Conservation (phyloP, 306 rosid genomes). For the Ormosia emarginata region DNA sequence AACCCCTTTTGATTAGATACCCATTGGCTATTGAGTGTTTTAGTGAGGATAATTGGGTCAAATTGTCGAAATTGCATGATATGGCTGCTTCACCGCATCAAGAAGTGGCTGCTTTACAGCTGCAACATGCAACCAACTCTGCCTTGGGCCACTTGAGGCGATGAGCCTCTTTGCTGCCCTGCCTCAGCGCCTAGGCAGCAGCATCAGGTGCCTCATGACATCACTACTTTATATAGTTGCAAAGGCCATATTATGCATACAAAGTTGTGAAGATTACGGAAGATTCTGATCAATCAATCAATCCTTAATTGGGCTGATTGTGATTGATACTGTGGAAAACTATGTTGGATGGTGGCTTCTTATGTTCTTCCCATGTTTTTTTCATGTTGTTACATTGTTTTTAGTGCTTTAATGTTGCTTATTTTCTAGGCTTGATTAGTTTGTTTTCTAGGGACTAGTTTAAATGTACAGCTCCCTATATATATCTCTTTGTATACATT, state of each 20-base stretch:
- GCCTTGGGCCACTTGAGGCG: not conserved
- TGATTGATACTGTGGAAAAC: too few relatives aligned
- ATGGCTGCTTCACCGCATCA: not conserved
- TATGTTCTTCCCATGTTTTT: too few relatives aligned
- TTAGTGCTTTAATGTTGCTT: too few relatives aligned
- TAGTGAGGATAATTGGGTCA: not conserved
- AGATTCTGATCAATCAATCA: too few relatives aligned
- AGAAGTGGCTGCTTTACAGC: not conserved
- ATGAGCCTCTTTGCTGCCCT: not conserved
- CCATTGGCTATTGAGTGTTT: not conserved
- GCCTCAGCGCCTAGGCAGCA: not conserved
- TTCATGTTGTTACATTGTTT: too few relatives aligned
- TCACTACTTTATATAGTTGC: not conserved
- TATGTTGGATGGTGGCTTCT: too few relatives aligned
- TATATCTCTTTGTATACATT: too few relatives aligned
- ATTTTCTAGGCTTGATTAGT: too few relatives aligned
- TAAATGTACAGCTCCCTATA: too few relatives aligned
- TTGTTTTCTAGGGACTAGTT: too few relatives aligned
- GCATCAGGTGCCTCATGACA: not conserved
- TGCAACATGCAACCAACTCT: not conserved
- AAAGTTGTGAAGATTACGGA: too few relatives aligned
- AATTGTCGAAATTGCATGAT: not conserved
- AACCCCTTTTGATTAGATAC: not conserved
- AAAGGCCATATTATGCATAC: not conserved
- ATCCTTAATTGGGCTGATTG: too few relatives aligned